Percentiles rank a stretch among this genome's conserved stretches.
Evolutionary conservation across 257 asterid species (phyloP).

Genomic region (Parsonsia alboflavescens): DNA sequence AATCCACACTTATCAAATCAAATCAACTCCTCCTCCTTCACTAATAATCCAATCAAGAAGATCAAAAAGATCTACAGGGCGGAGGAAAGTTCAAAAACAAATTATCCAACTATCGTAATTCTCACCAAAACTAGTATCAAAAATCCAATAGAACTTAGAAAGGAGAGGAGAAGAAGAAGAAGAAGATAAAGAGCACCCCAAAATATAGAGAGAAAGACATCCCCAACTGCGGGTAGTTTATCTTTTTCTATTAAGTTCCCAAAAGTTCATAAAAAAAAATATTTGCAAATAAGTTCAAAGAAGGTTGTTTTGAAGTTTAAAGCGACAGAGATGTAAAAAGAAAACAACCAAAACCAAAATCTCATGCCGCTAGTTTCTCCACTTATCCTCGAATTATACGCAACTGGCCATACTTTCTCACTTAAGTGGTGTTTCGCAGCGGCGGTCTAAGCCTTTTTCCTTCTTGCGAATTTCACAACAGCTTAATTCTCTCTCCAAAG

Average conservation of each 20-base stretch:
- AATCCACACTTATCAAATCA: no score
- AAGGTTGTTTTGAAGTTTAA: no score
- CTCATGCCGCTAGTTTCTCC: constrained; percentile 55
- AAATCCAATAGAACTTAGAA: no score
- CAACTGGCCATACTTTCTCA: constrained; percentile 56
- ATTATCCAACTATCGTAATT: constrained; percentile 7
- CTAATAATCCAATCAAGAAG: no score
- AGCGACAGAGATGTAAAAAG: constrained; percentile 4
- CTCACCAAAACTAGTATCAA: no score
- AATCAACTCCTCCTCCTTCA: no score
- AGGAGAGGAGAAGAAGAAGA: no score
- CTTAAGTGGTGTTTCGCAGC: constrained; percentile 51
- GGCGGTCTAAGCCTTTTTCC: constrained; percentile 46
- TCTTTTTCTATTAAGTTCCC: constrained; percentile 28
- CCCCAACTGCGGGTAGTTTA: constrained; percentile 31
- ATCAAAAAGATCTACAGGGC: no score
- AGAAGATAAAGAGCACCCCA: not conserved
- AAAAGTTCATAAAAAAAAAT: constrained; percentile 1
- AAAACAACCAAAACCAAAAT: constrained; percentile 33
- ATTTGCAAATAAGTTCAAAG: constrained; percentile 50
- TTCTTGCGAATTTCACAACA: no score
- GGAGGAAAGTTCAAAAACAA: no score
- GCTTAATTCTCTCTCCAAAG: no score
- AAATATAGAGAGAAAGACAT: no score
- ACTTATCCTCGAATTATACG: constrained; percentile 52